Evolutionary conservation across 2,329 filamentous ascomycete species (phyloP).

Genomic region (Fusarium sp.): DNA sequence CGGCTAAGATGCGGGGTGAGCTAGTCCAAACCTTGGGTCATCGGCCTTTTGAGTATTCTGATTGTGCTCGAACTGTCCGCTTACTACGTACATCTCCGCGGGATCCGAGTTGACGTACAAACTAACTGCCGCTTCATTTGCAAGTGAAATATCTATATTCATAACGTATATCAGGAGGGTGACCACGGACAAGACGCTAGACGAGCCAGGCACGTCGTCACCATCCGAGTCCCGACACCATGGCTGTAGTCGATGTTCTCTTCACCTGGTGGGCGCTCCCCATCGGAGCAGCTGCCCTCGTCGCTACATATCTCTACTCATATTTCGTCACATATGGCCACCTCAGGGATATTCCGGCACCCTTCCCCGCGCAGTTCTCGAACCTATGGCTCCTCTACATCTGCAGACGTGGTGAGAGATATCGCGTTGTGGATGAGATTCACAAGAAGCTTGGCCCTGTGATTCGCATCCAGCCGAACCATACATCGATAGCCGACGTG

Average conservation of each 20-base stretch:
- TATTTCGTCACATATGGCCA: slow-evolving; percentile 68
- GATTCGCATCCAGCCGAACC: slow-evolving; percentile 85
- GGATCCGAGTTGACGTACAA: not conserved
- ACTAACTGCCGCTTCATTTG: not conserved
- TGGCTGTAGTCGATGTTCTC: slow-evolving; percentile 50
- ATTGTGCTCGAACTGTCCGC: not conserved
- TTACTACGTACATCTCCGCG: not conserved
- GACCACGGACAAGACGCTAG: too few relatives aligned
- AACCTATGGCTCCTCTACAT: slow-evolving; percentile 84
- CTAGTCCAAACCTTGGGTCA: not conserved
- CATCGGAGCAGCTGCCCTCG: slow-evolving; percentile 61
- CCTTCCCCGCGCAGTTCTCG: slow-evolving; percentile 74
- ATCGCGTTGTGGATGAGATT: slow-evolving; percentile 73
- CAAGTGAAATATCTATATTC: not conserved
- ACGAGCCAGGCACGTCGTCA: not conserved
- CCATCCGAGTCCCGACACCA: slow-evolving; percentile 13
- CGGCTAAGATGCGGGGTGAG: slow-evolving; percentile 29
- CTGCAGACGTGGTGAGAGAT: slow-evolving; percentile 74
- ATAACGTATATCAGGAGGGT: not conserved
- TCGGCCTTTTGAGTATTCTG: not conserved
- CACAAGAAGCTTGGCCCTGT: slow-evolving; percentile 84
- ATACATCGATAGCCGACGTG: slow-evolving; percentile 85
- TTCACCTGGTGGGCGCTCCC: slow-evolving; percentile 63
- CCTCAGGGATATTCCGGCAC: slow-evolving; percentile 70
- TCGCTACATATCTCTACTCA: slow-evolving; percentile 69